Conservation (phyloP, 768 basidiomycete genomes). For the Auricularia heimuer region DNA sequence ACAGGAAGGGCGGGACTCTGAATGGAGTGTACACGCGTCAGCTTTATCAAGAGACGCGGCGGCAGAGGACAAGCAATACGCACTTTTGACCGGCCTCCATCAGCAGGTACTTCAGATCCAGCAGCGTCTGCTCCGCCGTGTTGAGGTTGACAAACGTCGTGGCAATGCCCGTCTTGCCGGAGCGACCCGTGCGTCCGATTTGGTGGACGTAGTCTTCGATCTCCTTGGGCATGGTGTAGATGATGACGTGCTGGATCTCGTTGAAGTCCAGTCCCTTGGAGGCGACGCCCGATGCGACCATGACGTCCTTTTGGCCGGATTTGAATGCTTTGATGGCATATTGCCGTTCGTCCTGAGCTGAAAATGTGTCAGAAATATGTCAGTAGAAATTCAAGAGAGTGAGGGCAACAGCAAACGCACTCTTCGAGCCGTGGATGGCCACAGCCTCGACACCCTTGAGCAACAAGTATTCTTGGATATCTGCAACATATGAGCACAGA, state of each 20-base stretch:
- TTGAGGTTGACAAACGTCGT: constrained; percentile 99
- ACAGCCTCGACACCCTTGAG: constrained; percentile 98
- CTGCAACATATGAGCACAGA: constrained; percentile 29
- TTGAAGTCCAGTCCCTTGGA: constrained; percentile 98
- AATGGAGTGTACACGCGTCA: constrained; percentile 4
- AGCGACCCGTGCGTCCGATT: constrained; percentile 94
- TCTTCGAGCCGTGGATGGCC: constrained; percentile 95
- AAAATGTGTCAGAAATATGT: not conserved
- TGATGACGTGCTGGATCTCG: constrained; percentile 98
- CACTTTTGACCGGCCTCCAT: constrained; percentile 98
- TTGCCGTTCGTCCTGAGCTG: constrained; percentile 97
- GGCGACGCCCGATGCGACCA: constrained; percentile 97
- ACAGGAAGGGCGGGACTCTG: constrained; percentile 90
- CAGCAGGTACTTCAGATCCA: constrained; percentile 93
- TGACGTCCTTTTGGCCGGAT: constrained; percentile 93
- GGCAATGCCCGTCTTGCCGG: constrained; percentile 96
- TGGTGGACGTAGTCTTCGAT: constrained; percentile 99
- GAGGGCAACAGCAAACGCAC: constrained; percentile 34
- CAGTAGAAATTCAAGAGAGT: not conserved
- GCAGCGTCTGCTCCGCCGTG: constrained; percentile 87
- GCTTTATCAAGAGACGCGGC: not conserved
- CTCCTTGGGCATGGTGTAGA: constrained; percentile 99
- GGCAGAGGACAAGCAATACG: constrained; percentile 16
- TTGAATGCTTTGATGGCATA: constrained; percentile 99
- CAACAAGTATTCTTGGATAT: constrained; percentile 95